Base-by-base conservation (phyloP, 345 rosid species). In the Moricandia moricandioides region DNA sequence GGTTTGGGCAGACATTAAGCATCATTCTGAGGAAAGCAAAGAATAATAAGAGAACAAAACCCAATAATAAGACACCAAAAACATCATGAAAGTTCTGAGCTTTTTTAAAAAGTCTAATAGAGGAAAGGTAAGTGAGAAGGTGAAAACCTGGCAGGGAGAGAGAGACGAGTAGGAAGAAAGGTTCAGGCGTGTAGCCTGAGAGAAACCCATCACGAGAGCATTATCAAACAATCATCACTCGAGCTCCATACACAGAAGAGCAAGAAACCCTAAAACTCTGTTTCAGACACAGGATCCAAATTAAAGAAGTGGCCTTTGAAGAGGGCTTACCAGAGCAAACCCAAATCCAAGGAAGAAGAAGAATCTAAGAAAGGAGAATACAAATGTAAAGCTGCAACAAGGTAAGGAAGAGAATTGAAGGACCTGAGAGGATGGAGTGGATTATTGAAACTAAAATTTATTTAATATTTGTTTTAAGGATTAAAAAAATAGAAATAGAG, bases 141-240 rank as follows among this genome's bases (percentile, higher is more conserved):
- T 2, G 62, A 21, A 31, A 47, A 72, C 90, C 83, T 81, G 29
- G 73, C 49, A 72, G 83, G 55, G 70, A 66, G 45, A 66, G 77
- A 69, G 81, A 66, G 77, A 70, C 16, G 70, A 74, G 12, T 69
- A 17, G 8, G 85, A 43, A 12, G 84, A 69, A 56, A 84, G 79
- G 65, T 27, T 75, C 26, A 79, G 76, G 76, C 81, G 85, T 70
- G 87, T 13, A 73, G 83, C 74, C 49, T 82, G 83, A 34, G 88
- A 80, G 65, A 82, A 84, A 56, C 86, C 88, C 97, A 89, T 89
- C 63, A 7, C 3, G 4, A 65, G 55, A 77, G 72, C 58, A 71
- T 70, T 3, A 56, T 56, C 8, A 63, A 6, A 31, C 40, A 5
- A 34, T 45, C 61, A 0, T 27, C 65, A 63, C 35, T 7, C 54